phyloP scores from a whole-genome alignment of 1,139 yeast species.

The Schwanniomyces etchellsii region DNA sequence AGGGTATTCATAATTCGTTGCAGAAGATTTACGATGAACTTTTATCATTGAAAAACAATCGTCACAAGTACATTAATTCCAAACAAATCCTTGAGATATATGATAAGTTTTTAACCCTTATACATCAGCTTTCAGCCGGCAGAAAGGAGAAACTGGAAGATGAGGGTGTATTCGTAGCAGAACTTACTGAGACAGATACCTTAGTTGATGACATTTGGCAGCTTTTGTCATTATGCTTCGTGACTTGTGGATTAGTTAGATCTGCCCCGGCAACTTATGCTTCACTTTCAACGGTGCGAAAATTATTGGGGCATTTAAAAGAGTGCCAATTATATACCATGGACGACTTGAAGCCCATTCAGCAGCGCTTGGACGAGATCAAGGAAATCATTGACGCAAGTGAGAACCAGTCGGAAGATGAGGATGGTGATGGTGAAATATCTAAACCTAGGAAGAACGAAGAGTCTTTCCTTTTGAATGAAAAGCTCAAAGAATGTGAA shows the following conservation, averaged over 20 bases:
- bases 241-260: constrained; percentile 85
- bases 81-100: constrained; percentile 55
- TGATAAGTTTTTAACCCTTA: constrained; percentile 43
- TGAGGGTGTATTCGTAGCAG: constrained; percentile 32
- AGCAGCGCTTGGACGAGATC: constrained; percentile 65
- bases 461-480: constrained; percentile 52
- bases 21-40: constrained; percentile 43
- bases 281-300: constrained; percentile 76
- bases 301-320: constrained; percentile 72
- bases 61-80: constrained; percentile 58
- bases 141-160: constrained; percentile 29
- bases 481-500: constrained; percentile 54
- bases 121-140: constrained; percentile 46
- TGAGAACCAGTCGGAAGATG: constrained; percentile 27
- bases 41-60: constrained; percentile 57
- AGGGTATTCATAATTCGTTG: constrained; percentile 43
- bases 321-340: constrained; percentile 79
- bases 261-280: constrained; percentile 94
- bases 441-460: constrained; percentile 35
- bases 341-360: constrained; percentile 75
- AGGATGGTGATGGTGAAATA: constrained; percentile 12
- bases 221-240: constrained; percentile 73
- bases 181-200: constrained; percentile 52
- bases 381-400: constrained; percentile 49
- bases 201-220: constrained; percentile 89